A percentile compares a stretch with the other conserved stretches of the same genome.
Conservation (phyloP, 169 alveolate species). For the Amoebophrya sp. region DNA sequence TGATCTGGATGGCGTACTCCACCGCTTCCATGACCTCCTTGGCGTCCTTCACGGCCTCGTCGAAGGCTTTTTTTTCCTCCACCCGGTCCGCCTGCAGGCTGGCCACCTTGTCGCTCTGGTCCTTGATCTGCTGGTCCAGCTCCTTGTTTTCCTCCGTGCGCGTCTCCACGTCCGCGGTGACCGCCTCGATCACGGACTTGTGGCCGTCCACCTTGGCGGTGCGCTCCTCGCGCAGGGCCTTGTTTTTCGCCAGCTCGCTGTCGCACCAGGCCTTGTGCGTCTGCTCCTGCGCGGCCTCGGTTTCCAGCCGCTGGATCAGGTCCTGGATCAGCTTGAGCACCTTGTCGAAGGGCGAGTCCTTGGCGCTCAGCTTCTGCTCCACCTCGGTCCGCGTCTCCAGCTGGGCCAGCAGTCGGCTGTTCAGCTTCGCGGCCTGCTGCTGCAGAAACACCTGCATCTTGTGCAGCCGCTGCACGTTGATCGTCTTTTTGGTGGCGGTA, state of each 20-base stretch:
- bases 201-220: conserved; percentile 18
- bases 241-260: neutral
- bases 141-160: neutral
- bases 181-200: conserved; percentile 14
- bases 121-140: neutral
- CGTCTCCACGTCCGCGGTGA: neutral
- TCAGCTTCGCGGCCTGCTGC: neutral
- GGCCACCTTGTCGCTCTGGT: neutral
- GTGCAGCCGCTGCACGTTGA: neutral
- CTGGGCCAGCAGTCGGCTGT: neutral
- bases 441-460: neutral
- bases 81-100: neutral
- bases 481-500: neutral
- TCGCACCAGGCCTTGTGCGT: conserved; percentile 26
- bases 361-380: too few species aligned
- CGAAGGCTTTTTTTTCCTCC: conserved; percentile 4
- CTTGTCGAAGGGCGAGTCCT: neutral
- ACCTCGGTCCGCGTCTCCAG: neutral
- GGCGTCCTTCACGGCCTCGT: neutral
- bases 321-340: conserved; percentile 25
- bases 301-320: neutral
- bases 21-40: conserved; percentile 16
- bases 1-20: conserved; percentile 14
- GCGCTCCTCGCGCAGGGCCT: conserved; percentile 25
- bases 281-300: conserved; percentile 13